These are phyloP conservation scores for Phaffomyces opuntiae DNA, from an alignment of 805 yeast genomes.

Conservation along the genomic window DNA sequence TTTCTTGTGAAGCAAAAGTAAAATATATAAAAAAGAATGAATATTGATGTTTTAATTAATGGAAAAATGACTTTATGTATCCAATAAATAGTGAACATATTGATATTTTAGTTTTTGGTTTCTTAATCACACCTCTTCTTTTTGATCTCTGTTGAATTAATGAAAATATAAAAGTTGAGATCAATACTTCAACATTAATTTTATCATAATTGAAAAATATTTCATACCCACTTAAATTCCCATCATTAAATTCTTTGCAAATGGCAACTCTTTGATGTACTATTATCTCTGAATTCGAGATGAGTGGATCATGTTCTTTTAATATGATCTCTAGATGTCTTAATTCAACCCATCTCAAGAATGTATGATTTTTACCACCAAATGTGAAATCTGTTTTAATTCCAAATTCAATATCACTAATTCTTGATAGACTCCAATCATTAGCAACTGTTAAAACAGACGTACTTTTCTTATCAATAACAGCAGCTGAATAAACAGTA, in stretches of 20 bases:
- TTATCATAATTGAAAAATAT: slow-evolving; percentile 16
- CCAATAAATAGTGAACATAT: background rate
- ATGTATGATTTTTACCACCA: slow-evolving; percentile 10
- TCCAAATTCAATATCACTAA: background rate
- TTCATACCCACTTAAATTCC: slow-evolving; percentile 6
- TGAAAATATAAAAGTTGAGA: slow-evolving; percentile 17
- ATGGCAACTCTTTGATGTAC: slow-evolving; percentile 16
- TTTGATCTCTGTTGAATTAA: slow-evolving; percentile 7
- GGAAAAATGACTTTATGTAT: background rate
- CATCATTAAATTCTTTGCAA: slow-evolving; percentile 11
- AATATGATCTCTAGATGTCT: slow-evolving; percentile 17
- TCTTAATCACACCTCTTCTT: slow-evolving; percentile 5
- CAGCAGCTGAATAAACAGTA: no score
- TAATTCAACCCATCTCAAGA: slow-evolving; percentile 19
- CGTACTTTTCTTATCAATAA: no score
- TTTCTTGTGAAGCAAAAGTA: slow-evolving; percentile 20
- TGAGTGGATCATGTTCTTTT: slow-evolving; percentile 1
- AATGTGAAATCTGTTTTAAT: slow-evolving; percentile 11
- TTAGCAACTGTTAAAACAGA: slow-evolving; percentile 12
- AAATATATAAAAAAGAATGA: slow-evolving; percentile 9
- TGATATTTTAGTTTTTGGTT: background rate
- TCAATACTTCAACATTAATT: slow-evolving; percentile 19
- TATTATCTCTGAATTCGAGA: slow-evolving; percentile 2
- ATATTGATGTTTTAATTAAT: background rate
- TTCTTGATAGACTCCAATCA: slow-evolving; percentile 1